These are phyloP conservation scores for Penicillium psychrosexuale DNA, from an alignment of 2,329 filamentous ascomycete species.

Conservation along the genomic window DNA sequence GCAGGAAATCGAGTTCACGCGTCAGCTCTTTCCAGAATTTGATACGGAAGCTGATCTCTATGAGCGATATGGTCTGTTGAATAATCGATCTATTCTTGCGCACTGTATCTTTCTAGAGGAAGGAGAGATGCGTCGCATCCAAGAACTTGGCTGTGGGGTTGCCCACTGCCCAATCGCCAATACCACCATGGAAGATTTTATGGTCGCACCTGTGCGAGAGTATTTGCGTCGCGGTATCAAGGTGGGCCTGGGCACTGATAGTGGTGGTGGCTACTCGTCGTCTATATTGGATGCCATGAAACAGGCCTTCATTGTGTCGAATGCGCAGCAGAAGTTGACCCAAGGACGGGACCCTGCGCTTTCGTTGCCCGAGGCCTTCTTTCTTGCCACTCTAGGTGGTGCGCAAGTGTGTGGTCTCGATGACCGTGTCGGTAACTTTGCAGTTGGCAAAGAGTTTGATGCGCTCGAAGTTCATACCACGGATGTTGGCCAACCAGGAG, in stretches of 20 bases:
- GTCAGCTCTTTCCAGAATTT: slow-evolving; percentile 55
- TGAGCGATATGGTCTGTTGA: slow-evolving; percentile 54
- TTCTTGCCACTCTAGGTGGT: slow-evolving; percentile 60
- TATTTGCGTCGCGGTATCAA: slow-evolving; percentile 59
- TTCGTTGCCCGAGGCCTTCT: slow-evolving; percentile 54
- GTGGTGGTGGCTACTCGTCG: slow-evolving; percentile 60
- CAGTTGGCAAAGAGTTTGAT: slow-evolving; percentile 61
- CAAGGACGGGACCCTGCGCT: slow-evolving; percentile 46
- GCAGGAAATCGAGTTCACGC: slow-evolving; percentile 58
- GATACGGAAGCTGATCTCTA: slow-evolving; percentile 60
- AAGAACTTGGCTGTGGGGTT: slow-evolving; percentile 54
- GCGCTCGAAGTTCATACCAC: slow-evolving; percentile 51
- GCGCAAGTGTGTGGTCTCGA: slow-evolving; percentile 57
- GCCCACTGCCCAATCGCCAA: slow-evolving; percentile 65
- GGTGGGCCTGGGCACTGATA: slow-evolving; percentile 65
- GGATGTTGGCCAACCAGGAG: slow-evolving; percentile 32
- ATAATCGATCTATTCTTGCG: slow-evolving; percentile 57
- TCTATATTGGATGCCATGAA: slow-evolving; percentile 49
- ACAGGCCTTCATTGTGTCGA: slow-evolving; percentile 54
- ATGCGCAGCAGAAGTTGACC: slow-evolving; percentile 34
- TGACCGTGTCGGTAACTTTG: slow-evolving; percentile 56
- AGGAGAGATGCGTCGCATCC: slow-evolving; percentile 52
- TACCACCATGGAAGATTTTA: slow-evolving; percentile 57
- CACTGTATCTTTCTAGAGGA: slow-evolving; percentile 63
- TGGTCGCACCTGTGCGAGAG: slow-evolving; percentile 58